Conservation (phyloP, 1,284 basidiomycete species). For the Melanopsichium pennsylvanicum region DNA sequence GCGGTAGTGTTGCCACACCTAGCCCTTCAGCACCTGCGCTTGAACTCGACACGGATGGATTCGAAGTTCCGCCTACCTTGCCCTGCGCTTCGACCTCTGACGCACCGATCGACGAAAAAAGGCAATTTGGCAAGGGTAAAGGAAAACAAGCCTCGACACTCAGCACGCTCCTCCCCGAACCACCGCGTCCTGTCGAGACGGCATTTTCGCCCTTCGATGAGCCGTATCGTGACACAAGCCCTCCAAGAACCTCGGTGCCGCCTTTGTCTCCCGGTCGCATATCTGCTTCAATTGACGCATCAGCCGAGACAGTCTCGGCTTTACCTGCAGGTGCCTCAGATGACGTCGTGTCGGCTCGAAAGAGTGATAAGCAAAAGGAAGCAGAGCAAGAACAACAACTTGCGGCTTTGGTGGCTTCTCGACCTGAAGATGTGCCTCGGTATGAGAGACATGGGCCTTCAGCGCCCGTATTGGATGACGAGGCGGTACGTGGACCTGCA, state of each 20-base stretch:
- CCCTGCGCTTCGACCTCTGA: no score
- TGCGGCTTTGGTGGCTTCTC: conserved; percentile 25
- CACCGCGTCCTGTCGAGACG: conserved; percentile 30
- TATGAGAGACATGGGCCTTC: conserved; percentile 21
- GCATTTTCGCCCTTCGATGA: conserved; percentile 53
- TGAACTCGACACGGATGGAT: conserved; percentile 48
- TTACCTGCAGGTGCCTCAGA: no score
- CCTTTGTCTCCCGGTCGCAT: conserved; percentile 1
- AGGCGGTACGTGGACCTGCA: neutral
- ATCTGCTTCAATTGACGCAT: neutral
- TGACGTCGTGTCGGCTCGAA: conserved; percentile 11
- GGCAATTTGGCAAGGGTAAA: conserved; percentile 23
- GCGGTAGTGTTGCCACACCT: conserved; percentile 1
- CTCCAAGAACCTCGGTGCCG: conserved; percentile 5
- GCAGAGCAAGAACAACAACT: conserved; percentile 37
- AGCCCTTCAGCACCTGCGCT: conserved; percentile 43
- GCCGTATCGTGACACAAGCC: conserved; percentile 32
- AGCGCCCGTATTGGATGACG: conserved; percentile 14
- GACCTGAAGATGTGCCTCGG: conserved; percentile 23
- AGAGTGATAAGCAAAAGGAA: conserved; percentile 38
- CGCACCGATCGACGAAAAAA: neutral
- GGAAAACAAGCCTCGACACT: conserved; percentile 4
- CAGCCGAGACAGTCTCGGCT: no score
- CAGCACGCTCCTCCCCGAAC: conserved; percentile 34
- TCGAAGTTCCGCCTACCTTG: conserved; percentile 27